These are phyloP conservation scores for Hypomyces perniciosus DNA, from an alignment of 2,329 filamentous ascomycete genomes.

Conservation along the genomic window DNA sequence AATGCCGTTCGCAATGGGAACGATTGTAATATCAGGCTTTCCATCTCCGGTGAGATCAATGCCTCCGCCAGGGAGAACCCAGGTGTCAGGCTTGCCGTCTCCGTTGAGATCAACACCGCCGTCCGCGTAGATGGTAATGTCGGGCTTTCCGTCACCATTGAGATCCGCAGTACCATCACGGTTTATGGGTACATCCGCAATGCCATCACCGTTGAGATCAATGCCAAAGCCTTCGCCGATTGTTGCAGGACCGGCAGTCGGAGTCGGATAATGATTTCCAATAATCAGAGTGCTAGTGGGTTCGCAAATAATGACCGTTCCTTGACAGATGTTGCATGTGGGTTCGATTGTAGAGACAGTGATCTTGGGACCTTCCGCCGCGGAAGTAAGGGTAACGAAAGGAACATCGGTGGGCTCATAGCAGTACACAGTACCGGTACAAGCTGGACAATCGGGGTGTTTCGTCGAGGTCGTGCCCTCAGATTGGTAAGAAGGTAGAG, in stretches of 20 bases:
- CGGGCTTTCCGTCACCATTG: conserved; percentile 1
- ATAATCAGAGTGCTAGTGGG: conserved; percentile 9
- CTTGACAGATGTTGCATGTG: conserved; percentile 18
- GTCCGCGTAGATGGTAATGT: neutral
- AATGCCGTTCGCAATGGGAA: neutral
- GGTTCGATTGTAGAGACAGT: conserved; percentile 19
- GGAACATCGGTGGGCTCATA: conserved; percentile 21
- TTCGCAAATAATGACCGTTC: conserved; percentile 22
- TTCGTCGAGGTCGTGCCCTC: conserved; percentile 17
- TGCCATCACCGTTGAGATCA: conserved; percentile 1
- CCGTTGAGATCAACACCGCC: conserved; percentile 1
- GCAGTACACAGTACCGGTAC: conserved; percentile 20
- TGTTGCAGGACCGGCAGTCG: no score
- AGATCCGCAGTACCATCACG: conserved; percentile 1
- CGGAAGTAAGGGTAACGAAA: conserved; percentile 20
- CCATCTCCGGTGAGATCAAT: neutral
- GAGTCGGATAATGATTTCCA: neutral
- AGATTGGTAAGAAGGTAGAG: conserved; percentile 18
- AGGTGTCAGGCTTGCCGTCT: neutral
- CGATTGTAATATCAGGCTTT: neutral
- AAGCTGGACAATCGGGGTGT: conserved; percentile 17
- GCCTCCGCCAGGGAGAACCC: neutral
- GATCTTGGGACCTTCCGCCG: conserved; percentile 7
- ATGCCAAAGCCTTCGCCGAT: neutral
- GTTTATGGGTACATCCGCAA: conserved; percentile 3